Conservation (phyloP, 2,329 filamentous ascomycete genomes). For the Pestalotiopsis sp. region DNA sequence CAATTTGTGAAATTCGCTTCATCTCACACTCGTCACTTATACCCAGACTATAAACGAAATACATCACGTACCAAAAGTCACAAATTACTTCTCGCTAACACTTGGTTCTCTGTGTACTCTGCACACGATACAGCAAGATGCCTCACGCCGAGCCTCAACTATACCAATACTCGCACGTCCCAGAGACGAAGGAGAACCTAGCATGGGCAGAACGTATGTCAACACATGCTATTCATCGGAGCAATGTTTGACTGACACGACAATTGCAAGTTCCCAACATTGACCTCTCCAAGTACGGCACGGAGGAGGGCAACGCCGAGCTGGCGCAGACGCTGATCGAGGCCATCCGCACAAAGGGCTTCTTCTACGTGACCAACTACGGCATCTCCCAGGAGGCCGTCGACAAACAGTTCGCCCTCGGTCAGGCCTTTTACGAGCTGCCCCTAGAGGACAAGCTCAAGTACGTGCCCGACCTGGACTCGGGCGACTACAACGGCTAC, state of each 20-base stretch:
- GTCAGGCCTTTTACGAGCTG: conserved; percentile 55
- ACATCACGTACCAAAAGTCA: neutral
- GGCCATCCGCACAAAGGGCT: conserved; percentile 41
- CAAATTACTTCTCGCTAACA: neutral
- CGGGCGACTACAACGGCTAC: conserved; percentile 59
- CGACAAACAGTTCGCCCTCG: conserved; percentile 59
- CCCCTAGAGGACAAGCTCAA: conserved; percentile 62
- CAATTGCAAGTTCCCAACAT: conserved; percentile 29
- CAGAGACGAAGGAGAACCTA: conserved; percentile 35
- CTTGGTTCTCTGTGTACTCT: neutral
- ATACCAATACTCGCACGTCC: conserved; percentile 35
- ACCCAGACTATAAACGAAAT: neutral
- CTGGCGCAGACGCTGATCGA: conserved; percentile 31
- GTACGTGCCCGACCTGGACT: conserved; percentile 45
- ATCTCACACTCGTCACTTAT: neutral
- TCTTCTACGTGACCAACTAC: conserved; percentile 65
- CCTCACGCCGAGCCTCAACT: conserved; percentile 30
- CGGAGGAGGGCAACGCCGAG: conserved; percentile 27
- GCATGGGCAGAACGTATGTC: conserved; percentile 37
- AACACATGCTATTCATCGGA: neutral
- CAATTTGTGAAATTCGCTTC: conserved; percentile 8
- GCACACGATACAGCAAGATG: conserved; percentile 23
- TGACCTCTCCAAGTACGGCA: conserved; percentile 34
- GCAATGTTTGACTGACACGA: neutral
- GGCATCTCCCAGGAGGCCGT: conserved; percentile 58